Base-by-base conservation (phyloP, 352 stramenopile species). In the Pythium aquatile region DNA sequence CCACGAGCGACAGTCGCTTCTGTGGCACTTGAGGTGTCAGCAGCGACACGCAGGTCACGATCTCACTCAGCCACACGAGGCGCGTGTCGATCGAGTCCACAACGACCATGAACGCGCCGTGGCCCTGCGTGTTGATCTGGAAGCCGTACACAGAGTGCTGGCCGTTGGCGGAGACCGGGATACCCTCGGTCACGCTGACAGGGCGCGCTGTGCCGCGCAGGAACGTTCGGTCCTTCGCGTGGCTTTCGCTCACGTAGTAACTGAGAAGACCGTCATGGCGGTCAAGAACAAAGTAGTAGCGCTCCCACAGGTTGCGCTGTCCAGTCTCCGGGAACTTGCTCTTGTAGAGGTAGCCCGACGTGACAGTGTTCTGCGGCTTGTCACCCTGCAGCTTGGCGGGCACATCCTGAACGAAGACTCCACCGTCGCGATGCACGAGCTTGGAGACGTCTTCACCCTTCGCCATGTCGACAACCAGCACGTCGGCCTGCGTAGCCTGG, bases 341-440 rank as follows among this genome's bases (percentile, higher is more conserved):
- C 66, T 93, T 92, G 74, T 93, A 95, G 84, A 95, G 91, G 76
- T 95, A 95, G 5, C 87, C 87, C n/a, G 76, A 76, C 26, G 84
- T 93, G 40, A 93, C 58, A 17, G 90, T 80, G 54, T 93, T 91
- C 65, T 78, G 74, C 6, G 63, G 51, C 57, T 64, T 40, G 60
- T 74, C 30, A 40, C 39, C 55, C 56, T 35, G n/a, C n/a, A 67
- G 40, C 30, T 75, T 69, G 0, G 67, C 53, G 0, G 83, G 70
- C 39, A 93, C 72, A 59, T 90, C 79, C 1, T 74, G 70, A 5
- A 93, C 84, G 8, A 83, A 40, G 6, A 95, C 83, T 53, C 87
- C 87, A 7, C 74, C 77, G 63, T 95, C 83, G 26, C 84, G 82
- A n/a, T 87, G 75, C 20, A 92, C 85, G 58, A 88, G 88, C 47